Conservation (phyloP, 768 basidiomycete genomes). For the Dentipellis sp. region DNA sequence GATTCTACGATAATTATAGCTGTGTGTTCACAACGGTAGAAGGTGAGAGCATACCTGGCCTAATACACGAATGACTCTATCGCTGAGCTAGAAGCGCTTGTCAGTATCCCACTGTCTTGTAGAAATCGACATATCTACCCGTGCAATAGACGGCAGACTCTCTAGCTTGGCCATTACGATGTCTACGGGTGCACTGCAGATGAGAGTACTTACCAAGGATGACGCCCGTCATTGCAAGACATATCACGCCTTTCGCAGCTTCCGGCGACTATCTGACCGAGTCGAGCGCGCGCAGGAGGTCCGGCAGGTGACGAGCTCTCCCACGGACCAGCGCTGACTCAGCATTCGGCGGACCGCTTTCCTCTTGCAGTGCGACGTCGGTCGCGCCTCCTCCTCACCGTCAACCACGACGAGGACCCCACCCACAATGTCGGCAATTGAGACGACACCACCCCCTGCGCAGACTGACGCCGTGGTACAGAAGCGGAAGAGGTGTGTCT, state of each 20-base stretch:
- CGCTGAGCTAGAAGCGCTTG: constrained; percentile 45
- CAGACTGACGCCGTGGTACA: constrained; percentile 2
- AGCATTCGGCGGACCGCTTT: background rate
- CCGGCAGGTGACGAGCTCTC: background rate
- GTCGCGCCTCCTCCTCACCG: background rate
- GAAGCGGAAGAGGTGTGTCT: constrained; percentile 10
- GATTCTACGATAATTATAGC: constrained; percentile 44
- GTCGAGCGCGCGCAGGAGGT: background rate
- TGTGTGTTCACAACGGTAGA: background rate
- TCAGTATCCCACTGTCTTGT: background rate
- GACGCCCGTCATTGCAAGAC: background rate
- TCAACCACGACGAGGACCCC: background rate
- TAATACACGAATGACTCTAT: constrained; percentile 56
- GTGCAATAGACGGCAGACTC: constrained; percentile 40
- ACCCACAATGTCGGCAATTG: constrained; percentile 5
- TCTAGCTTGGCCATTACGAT: constrained; percentile 41
- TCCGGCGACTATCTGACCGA: background rate
- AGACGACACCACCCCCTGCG: background rate
- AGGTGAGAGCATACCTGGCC: constrained; percentile 50
- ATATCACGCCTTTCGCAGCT: background rate
- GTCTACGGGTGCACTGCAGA: background rate
- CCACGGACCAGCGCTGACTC: background rate
- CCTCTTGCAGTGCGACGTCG: background rate
- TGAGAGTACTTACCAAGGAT: background rate
- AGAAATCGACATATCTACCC: constrained; percentile 28